These are phyloP conservation scores for Brassica cretica DNA, from an alignment of 345 rosid species.

Conservation along the genomic window DNA sequence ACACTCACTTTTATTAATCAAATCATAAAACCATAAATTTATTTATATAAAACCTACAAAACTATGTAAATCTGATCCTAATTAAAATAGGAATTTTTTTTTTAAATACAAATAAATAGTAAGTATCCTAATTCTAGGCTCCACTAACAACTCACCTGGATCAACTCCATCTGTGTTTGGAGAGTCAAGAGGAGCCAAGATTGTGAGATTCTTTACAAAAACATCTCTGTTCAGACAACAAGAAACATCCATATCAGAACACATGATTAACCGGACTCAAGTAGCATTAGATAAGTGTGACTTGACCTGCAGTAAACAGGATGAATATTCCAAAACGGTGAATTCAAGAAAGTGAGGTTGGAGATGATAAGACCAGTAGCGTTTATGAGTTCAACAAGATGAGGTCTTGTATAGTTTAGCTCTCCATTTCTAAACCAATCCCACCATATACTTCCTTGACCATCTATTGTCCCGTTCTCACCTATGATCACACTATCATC, in stretches of 20 bases:
- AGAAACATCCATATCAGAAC: conserved; percentile 33
- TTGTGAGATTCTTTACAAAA: conserved; percentile 74
- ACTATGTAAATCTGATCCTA: neutral
- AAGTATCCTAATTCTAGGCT: neutral
- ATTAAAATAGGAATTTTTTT: too few relatives aligned
- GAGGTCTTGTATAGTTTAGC: conserved; percentile 86
- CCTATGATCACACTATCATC: conserved; percentile 48
- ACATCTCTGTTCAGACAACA: conserved; percentile 77
- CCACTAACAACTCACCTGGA: conserved; percentile 60
- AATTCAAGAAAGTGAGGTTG: conserved; percentile 80
- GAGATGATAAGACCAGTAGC: conserved; percentile 77
- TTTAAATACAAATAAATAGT: neutral
- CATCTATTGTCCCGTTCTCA: conserved; percentile 90
- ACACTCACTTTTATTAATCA: too few relatives aligned
- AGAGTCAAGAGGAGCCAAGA: conserved; percentile 90
- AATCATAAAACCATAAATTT: too few relatives aligned
- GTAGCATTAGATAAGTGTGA: conserved; percentile 19
- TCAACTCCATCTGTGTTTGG: conserved; percentile 97
- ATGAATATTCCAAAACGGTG: conserved; percentile 97
- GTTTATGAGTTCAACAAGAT: conserved; percentile 93
- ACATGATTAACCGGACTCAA: neutral
- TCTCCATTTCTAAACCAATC: conserved; percentile 64
- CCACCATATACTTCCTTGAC: conserved; percentile 98
- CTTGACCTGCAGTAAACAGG: conserved; percentile 96
- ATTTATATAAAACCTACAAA: too few relatives aligned